Evolutionary conservation across 768 basidiomycete genomes (phyloP).

Genomic region (Hypholoma fasciculare): DNA sequence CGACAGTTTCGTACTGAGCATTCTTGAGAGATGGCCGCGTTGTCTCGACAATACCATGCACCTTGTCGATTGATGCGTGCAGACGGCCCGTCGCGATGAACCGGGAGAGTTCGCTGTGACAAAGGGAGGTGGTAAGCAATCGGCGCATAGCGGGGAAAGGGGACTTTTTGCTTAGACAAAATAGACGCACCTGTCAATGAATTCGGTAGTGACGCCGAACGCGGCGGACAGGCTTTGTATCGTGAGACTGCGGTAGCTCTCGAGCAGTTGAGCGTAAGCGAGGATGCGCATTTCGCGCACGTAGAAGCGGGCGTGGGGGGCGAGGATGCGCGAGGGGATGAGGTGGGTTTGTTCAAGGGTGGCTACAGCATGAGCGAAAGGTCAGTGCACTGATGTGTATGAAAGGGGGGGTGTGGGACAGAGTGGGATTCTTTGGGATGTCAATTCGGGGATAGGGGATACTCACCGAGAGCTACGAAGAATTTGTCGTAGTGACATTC

Average conservation of each 20-base stretch:
- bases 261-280: conserved; percentile 90
- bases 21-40: conserved; percentile 70
- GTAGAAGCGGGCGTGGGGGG: conserved; percentile 87
- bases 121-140: neutral
- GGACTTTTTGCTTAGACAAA: too few relatives aligned
- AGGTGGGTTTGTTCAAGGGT: conserved; percentile 87
- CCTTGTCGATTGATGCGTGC: conserved; percentile 90
- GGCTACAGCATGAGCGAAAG: conserved; percentile 41
- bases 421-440: neutral
- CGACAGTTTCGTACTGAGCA: conserved; percentile 89
- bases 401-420: neutral
- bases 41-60: conserved; percentile 92
- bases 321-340: conserved; percentile 82
- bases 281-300: conserved; percentile 95
- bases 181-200: conserved; percentile 78
- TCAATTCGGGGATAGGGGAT: conserved; percentile 1
- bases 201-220: conserved; percentile 88
- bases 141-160: neutral
- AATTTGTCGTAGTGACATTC: conserved; percentile 95
- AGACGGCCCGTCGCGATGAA: conserved; percentile 90
- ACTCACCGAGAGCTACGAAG: conserved; percentile 82
- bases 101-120: conserved; percentile 76
- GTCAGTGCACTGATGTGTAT: neutral
- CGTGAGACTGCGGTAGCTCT: conserved; percentile 87
- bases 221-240: conserved; percentile 82